Percentiles rank a stretch among this genome's conserved stretches.
phyloP scores from a whole-genome alignment of 805 yeast genomes.

The Wickerhamiella sorbophila region DNA sequence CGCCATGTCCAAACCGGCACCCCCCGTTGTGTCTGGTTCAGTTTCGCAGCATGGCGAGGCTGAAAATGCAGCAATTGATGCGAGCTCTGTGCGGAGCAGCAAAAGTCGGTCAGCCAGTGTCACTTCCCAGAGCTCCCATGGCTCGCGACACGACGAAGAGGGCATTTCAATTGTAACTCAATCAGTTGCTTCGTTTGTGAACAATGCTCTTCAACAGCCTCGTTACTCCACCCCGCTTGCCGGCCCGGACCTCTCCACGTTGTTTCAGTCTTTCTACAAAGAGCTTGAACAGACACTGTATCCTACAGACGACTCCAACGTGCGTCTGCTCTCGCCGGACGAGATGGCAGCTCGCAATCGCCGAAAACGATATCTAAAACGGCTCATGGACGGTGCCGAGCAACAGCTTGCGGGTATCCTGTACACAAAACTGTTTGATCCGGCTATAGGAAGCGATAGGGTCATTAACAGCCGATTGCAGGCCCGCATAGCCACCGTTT shows the following conservation, averaged over 20 bases:
- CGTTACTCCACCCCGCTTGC: slow-evolving; percentile 25
- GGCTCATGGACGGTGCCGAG: slow-evolving; percentile 26
- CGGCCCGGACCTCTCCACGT: slow-evolving; percentile 26
- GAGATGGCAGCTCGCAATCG: slow-evolving; percentile 25
- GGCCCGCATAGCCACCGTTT: slow-evolving; percentile 20
- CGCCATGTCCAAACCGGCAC: too few species aligned
- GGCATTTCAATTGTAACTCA: neutral
- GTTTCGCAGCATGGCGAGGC: neutral
- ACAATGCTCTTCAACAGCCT: slow-evolving; percentile 27
- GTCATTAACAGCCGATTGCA: slow-evolving; percentile 9
- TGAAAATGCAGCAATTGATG: neutral
- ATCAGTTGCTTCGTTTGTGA: slow-evolving; percentile 17
- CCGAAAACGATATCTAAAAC: slow-evolving; percentile 17
- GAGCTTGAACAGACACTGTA: slow-evolving; percentile 21
- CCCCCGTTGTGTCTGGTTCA: neutral
- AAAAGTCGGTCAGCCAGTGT: neutral
- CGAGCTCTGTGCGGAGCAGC: neutral
- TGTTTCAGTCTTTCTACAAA: slow-evolving; percentile 29
- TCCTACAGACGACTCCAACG: slow-evolving; percentile 11
- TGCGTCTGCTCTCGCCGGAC: slow-evolving; percentile 19
- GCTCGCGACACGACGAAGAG: neutral
- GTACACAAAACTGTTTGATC: slow-evolving; percentile 24
- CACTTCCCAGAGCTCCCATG: neutral
- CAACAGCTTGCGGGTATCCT: slow-evolving; percentile 24
- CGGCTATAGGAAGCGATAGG: slow-evolving; percentile 4